Evolutionary conservation across 2,329 filamentous ascomycete species (phyloP), one percentile per base, ranked within the genome.

Genomic region (Diplodia intermedia): DNA sequence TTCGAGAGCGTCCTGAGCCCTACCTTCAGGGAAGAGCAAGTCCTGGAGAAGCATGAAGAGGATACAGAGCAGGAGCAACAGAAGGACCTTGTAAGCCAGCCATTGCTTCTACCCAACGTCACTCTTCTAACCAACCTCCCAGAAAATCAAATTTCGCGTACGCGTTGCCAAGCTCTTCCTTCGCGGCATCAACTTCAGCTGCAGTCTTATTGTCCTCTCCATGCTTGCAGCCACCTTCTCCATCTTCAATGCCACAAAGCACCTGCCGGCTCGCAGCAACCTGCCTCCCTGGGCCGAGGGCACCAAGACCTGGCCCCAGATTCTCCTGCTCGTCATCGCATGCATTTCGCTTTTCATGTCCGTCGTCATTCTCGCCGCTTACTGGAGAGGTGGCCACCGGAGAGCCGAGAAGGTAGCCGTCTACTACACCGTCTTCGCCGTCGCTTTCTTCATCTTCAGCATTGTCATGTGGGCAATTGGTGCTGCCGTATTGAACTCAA

Each of bases 161-260:
- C 89, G 95, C 56, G 86, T 98, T 80, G 95, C 94, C 73, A 99
- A 99, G 84, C 90, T 98, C 74, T 88, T 97, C 70, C 89, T 99
- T n/a, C 91, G 95, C 72, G 91, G 93, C 68, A 91, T 98, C 82
- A 97, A 94, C 85, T 98, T 99, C 80, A 93, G 92, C 80, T 99
- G 95, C 85, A 94, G 92, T 79, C 86, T 98, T 69, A 97, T 99
- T 77, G 92, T 99, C 72, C 86, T 99, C 68, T 86, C 93, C 70
- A 94, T 99, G 88, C 84, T 99, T 66, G 89, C 91, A 15, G 88
- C 92, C n/a, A 93, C 92, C 3, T 92, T 99, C 76, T 83, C 89
- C 72, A 94, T 99, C 79, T 99, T 99, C 88, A 93, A 95, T 79
- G 87, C 93, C 61, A 97, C 95, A 69, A 92, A 88, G 77, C 66